Base-by-base conservation (phyloP, 1,284 basidiomycete genomes). In the Ceratorhiza oryzae-sativae region DNA sequence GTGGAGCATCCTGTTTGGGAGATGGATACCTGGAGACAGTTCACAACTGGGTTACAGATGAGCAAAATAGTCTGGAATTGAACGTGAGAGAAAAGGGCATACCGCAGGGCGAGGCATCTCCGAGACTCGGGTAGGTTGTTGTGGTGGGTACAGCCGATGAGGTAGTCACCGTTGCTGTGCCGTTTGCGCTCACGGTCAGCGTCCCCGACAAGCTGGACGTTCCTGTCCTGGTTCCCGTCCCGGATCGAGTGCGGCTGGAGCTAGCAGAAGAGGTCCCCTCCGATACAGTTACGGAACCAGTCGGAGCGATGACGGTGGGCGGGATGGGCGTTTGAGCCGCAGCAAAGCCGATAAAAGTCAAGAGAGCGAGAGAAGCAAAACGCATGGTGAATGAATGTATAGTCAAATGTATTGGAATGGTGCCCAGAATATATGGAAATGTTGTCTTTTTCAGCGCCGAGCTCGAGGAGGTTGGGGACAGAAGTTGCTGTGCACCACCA, bases 331-430 rank as follows among this genome's bases (percentile, higher is more conserved):
- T 62, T 62, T 62, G 60, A 20, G 60, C 60, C 3, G 60, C 42
- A 34, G 23, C 6, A 4, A 30, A 46, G 15, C 60, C 45, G 4
- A 36, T 15, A 30, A 62, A 25, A 15, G 42, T 39, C 27, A 62
- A 62, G 6, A 62, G 60, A 62, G 48, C 45, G 42, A 48, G 20
- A 25, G 59, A 5, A 3, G 41, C 27, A 39, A 62, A 62, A 2
- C 60, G 60, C 60, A 62, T 62, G 42, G 20, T 18, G 41, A 62
- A 62, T 5, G 60, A 65, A 39, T n/a, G 62, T 65, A 41, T 18
- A n/a, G 30, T n/a, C 15, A 20, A 20, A 46, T 46, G 45, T 46
- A 13, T 9, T 46, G 4, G 45, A n/a, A 46, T 20, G 45, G n/a
- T n/a, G n/a, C n/a, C 45, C 20, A 12, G 15, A 10, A 45, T 10